Evolutionary conservation across 108 stramenopile genomes (phyloP).

Genomic region (Pseudonitzschia delicatissima): DNA sequence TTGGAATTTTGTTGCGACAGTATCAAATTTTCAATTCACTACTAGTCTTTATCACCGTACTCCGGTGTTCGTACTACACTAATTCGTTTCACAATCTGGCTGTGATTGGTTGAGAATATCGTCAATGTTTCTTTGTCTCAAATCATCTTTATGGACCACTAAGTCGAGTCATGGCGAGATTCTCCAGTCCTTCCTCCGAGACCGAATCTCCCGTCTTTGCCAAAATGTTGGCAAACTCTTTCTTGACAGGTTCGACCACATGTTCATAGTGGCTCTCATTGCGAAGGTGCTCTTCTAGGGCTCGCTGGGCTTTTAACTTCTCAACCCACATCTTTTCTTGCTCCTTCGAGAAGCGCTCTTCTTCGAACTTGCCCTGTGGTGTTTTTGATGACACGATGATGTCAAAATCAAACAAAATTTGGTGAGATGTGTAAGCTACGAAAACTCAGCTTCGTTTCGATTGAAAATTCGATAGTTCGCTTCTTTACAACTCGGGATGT

Average conservation of each 20-base stretch:
- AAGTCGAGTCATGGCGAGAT: conserved; percentile 41
- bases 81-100: no score
- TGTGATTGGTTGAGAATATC: no score
- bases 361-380: conserved; percentile 46
- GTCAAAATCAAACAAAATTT: neutral
- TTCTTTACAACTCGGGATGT: neutral
- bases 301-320: conserved; percentile 27
- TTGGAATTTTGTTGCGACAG: no score
- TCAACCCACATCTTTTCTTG: conserved; percentile 44
- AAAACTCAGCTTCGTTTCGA: neutral
- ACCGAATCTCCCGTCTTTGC: conserved; percentile 33
- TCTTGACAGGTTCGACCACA: conserved; percentile 27
- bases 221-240: conserved; percentile 19
- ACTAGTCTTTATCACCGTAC: no score
- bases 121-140: no score
- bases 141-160: neutral
- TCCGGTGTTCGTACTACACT: no score
- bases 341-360: conserved; percentile 45
- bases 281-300: conserved; percentile 27
- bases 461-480: neutral
- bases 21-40: no score
- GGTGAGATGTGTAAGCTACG: neutral
- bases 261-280: conserved; percentile 20
- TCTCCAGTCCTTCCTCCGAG: conserved; percentile 35
- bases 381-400: neutral